phyloP scores from a whole-genome alignment of 2,329 filamentous ascomycete genomes.

The Fusarium praegraminearum region DNA sequence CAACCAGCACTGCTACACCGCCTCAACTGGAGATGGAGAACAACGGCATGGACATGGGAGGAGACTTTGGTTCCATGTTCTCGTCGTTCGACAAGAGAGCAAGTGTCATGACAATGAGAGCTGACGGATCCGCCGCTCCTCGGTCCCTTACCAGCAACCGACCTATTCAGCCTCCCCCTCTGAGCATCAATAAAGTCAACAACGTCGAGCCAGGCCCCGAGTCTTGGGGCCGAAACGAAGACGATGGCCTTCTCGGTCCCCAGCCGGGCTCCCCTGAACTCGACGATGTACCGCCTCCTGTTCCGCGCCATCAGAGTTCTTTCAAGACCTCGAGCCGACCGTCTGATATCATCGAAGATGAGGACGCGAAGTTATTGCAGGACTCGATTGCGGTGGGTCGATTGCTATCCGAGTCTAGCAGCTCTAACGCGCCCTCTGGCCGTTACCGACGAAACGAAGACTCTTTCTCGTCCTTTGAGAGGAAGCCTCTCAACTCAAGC shows the following conservation, averaged over 20 bases:
- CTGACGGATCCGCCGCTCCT: constrained; percentile 54
- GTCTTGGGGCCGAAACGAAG: constrained; percentile 63
- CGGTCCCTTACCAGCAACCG: constrained; percentile 63
- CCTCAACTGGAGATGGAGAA: constrained; percentile 61
- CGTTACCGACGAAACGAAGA: constrained; percentile 59
- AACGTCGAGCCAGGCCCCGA: constrained; percentile 61
- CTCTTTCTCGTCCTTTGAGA: constrained; percentile 51
- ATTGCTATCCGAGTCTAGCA: constrained; percentile 54
- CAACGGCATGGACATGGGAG: constrained; percentile 64
- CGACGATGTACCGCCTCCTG: constrained; percentile 56
- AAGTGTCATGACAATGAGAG: constrained; percentile 62
- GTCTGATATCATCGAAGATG: constrained; percentile 60
- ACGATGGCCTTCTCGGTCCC: constrained; percentile 60
- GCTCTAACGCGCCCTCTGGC: constrained; percentile 31
- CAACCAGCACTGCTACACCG: constrained; percentile 65
- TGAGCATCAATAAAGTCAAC: constrained; percentile 60
- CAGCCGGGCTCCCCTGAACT: constrained; percentile 54
- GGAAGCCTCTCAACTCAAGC: constrained; percentile 46
- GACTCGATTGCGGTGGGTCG: constrained; percentile 65
- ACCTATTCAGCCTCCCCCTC: constrained; percentile 57
- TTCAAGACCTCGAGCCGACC: constrained; percentile 52
- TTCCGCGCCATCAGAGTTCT: constrained; percentile 55
- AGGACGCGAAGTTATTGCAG: constrained; percentile 65
- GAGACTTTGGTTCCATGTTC: constrained; percentile 70
- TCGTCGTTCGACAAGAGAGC: constrained; percentile 67